Conservation (phyloP, 2,329 filamentous ascomycete genomes). For the Fusarium verticillioides region DNA sequence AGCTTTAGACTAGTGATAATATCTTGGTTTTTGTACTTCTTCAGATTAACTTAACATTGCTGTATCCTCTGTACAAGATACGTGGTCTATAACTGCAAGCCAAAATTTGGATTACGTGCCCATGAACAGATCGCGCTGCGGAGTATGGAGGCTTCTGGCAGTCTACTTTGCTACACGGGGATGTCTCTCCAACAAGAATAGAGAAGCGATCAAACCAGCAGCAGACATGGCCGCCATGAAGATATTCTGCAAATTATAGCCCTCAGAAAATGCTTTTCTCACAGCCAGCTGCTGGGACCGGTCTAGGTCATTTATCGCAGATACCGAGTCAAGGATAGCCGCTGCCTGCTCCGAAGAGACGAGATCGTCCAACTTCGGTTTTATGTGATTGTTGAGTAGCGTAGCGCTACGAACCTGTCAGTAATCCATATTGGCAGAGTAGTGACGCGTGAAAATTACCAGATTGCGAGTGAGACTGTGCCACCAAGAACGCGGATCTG, state of each 20-base stretch:
- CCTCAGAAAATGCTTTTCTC: not conserved
- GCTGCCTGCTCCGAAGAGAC: not conserved
- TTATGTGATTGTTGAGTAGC: not conserved
- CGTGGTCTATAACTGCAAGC: too few species aligned
- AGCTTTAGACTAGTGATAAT: too few species aligned
- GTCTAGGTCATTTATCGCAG: not conserved
- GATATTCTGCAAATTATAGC: slow-evolving; percentile 1
- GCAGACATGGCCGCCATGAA: slow-evolving; percentile 4
- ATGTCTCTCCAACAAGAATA: not conserved
- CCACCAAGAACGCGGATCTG: slow-evolving; percentile 7
- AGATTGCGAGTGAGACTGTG: slow-evolving; percentile 5
- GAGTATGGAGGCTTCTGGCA: fast-evolving
- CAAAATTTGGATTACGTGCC: not conserved
- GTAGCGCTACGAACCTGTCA: not conserved
- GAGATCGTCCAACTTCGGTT: not conserved
- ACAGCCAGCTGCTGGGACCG: not conserved
- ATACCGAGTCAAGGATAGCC: not conserved
- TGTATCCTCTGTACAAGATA: too few species aligned
- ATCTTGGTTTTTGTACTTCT: too few species aligned
- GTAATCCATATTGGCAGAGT: fast-evolving
- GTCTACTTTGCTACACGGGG: not conserved
- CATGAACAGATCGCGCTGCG: fast-evolving
- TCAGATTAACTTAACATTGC: too few species aligned
- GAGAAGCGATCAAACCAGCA: not conserved
- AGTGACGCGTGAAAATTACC: fast-evolving